These are phyloP conservation scores for Skeletonema marinoi DNA, from an alignment of 108 stramenopile genomes.

Conservation along the genomic window DNA sequence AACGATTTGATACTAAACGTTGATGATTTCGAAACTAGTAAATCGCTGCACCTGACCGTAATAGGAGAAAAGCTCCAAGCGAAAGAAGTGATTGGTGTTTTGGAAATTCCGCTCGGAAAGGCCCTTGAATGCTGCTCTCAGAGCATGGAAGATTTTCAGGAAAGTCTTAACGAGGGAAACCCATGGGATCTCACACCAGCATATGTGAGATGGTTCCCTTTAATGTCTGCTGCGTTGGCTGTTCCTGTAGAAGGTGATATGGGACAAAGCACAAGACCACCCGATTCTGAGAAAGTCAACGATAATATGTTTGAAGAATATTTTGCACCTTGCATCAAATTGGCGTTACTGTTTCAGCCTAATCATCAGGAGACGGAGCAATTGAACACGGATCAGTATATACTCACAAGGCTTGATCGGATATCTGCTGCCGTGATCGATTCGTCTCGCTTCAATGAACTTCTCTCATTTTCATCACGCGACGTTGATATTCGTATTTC, in stretches of 20 bases:
- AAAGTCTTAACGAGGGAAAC: not conserved
- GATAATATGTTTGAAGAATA: slow-evolving; percentile 71
- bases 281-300: slow-evolving; percentile 65
- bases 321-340: slow-evolving; percentile 75
- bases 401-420: slow-evolving; percentile 60
- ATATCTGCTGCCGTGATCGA: slow-evolving; percentile 77
- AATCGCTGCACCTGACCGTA: slow-evolving; percentile 74
- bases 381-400: slow-evolving; percentile 56
- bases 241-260: slow-evolving; percentile 76
- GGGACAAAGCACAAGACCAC: slow-evolving; percentile 59
- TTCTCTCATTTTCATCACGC: slow-evolving; percentile 58
- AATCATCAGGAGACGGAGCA: slow-evolving; percentile 13
- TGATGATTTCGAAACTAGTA: slow-evolving; percentile 84
- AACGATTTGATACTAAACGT: slow-evolving; percentile 75
- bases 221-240: slow-evolving; percentile 61
- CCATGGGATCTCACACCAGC: slow-evolving; percentile 22
- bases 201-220: slow-evolving; percentile 84
- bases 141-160: slow-evolving; percentile 31
- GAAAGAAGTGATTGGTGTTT: slow-evolving; percentile 76
- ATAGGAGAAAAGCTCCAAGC: slow-evolving; percentile 68
- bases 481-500: slow-evolving; percentile 77
- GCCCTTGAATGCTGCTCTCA: slow-evolving; percentile 77
- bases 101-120: slow-evolving; percentile 71
- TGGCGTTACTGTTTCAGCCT: slow-evolving; percentile 52
- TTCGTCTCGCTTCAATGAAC: slow-evolving; percentile 66